Evolutionary conservation across 805 yeast genomes (phyloP).

Genomic region (Starmera dryadoides): DNA sequence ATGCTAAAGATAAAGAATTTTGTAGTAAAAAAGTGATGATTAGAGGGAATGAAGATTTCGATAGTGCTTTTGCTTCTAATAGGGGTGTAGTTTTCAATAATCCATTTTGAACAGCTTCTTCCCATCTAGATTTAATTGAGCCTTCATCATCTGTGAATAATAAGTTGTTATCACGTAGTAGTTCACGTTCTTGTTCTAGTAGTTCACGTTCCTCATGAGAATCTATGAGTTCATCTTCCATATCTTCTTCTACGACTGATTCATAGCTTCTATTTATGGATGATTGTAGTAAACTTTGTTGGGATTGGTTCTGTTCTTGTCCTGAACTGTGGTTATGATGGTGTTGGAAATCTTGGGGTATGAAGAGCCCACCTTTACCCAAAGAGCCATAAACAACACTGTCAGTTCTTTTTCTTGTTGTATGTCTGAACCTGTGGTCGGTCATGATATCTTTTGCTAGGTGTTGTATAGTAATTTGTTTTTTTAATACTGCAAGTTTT

Average conservation of each 20-base stretch:
- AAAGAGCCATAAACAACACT: slow-evolving; percentile 17
- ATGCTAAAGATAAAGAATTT: slow-evolving; percentile 19
- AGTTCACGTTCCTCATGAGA: slow-evolving; percentile 9
- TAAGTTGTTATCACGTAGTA: slow-evolving; percentile 13
- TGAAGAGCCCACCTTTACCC: slow-evolving; percentile 17
- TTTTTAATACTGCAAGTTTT: no score
- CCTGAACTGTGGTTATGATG: slow-evolving; percentile 8
- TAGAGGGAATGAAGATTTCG: slow-evolving; percentile 13
- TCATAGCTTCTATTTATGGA: no score
- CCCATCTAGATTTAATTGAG: slow-evolving; percentile 17
- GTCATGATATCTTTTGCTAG: not conserved
- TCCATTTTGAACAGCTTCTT: slow-evolving; percentile 16
- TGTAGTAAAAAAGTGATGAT: slow-evolving; percentile 20
- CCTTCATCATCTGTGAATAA: slow-evolving; percentile 5
- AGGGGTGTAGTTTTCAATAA: slow-evolving; percentile 13
- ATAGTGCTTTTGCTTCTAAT: slow-evolving; percentile 13
- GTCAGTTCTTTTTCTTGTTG: slow-evolving; percentile 17
- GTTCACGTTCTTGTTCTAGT: slow-evolving; percentile 14
- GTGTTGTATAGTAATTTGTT: no score
- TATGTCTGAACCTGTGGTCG: slow-evolving; percentile 17
- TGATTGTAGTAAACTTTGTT: not conserved
- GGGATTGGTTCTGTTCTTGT: not conserved
- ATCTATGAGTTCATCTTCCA: not conserved
- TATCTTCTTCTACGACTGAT: not conserved
- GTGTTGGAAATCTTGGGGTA: slow-evolving; percentile 9